Base-by-base conservation (phyloP, 202 grass and related monocot genomes). In the Bolboschoenoplectus hybrid region DNA sequence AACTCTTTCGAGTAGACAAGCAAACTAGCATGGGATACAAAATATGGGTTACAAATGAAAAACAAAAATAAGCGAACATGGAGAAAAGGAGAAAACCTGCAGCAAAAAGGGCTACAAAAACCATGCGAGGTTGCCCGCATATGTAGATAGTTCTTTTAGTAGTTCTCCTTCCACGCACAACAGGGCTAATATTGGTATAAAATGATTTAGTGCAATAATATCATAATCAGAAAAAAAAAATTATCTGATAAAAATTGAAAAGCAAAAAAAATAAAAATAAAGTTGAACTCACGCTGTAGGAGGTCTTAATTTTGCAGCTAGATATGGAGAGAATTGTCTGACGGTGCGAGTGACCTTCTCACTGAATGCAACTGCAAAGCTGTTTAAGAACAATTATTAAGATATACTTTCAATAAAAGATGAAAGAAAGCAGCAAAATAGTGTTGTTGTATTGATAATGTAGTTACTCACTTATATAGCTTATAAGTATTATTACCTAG, bases 261-360 rank as follows among this genome's bases (percentile, higher is more conserved):
- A 16, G n/a, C 50, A 79, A 16, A n/a, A 92, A 41, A 9, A 70
- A 41, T 49, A 90, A 46, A 20, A 79, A 88, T 26, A 26, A 26
- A 81, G 62, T 35, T 49, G 65, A 52, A 63, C 90, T 83, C 63
- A 91, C 92, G 74, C 89, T 81, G 94, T 90, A 0, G 91, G 93
- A 74, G 97, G 97, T 43, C 93, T 94, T 91, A 99, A 88, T 81
- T 99, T 99, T 87, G 92, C 90, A 92, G 97, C 97, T 88, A 99
- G 88, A 88, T 97, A 88, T 85, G 97, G 93, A 85, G 97, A 99
- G 85, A 97, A 89, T 36, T 90, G 93, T 62, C 92, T 87, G 13
- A 97, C 83, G 0, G 89, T 94, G 83, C 92, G 82, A 69, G 92
- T 99, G 56, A 94, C 89, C 82, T 94, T 99, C 78, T 99, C 94